These are phyloP conservation scores for Aspergillus pseudoviridinutans DNA, from an alignment of 2,329 filamentous ascomycete genomes.

Conservation along the genomic window DNA sequence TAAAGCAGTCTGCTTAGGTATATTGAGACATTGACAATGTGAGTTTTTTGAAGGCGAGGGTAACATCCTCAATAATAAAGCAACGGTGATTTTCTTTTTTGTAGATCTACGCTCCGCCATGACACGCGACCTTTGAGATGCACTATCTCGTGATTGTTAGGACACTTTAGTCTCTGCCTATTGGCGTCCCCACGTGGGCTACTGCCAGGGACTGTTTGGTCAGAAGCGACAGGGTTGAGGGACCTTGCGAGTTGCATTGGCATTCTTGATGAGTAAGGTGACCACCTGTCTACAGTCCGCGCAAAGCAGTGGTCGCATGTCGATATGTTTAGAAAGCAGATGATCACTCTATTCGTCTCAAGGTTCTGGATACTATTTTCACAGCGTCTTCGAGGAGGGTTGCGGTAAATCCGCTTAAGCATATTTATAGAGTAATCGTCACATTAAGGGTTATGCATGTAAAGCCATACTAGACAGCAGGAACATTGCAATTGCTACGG, in stretches of 20 bases:
- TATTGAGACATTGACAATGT: neutral
- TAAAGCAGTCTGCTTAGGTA: neutral
- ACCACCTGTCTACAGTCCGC: no score
- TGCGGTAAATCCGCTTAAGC: neutral
- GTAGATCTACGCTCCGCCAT: neutral
- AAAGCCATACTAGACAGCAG: neutral
- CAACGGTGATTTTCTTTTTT: neutral
- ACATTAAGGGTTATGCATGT: neutral
- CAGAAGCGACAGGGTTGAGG: neutral
- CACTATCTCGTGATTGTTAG: neutral
- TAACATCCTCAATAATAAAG: neutral
- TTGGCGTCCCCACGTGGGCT: neutral
- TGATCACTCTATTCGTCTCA: no score
- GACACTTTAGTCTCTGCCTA: no score
- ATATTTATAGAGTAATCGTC: neutral
- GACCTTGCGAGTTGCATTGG: neutral
- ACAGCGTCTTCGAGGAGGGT: neutral
- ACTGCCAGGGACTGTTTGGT: neutral
- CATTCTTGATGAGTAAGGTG: no score
- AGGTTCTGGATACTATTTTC: neutral
- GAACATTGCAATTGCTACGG: neutral
- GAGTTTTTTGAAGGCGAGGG: neutral
- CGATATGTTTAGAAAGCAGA: no score
- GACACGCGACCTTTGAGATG: neutral
- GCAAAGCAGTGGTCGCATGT: no score